Evolutionary conservation across 2,329 filamentous ascomycete species (phyloP).

Genomic region (Colletotrichum ledebouriae): DNA sequence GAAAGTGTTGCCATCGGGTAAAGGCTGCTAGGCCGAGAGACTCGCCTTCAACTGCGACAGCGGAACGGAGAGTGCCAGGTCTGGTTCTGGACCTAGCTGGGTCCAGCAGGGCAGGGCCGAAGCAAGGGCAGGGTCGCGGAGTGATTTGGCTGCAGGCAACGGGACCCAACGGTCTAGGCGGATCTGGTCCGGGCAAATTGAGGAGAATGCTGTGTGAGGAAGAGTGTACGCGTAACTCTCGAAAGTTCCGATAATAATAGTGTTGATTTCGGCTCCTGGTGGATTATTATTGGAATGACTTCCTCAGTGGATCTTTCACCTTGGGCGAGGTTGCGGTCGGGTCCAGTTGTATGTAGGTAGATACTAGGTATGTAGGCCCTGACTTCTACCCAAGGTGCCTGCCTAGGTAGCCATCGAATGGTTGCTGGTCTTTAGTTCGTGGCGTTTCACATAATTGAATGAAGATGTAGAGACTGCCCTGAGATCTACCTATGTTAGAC

Average conservation of each 20-base stretch:
- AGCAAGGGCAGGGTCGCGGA: slow-evolving; percentile 27
- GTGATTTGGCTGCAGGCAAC: slow-evolving; percentile 1
- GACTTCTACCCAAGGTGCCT: no score
- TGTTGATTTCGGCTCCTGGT: slow-evolving; percentile 2
- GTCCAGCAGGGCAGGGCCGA: slow-evolving; percentile 12
- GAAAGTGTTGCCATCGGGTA: slow-evolving; percentile 21
- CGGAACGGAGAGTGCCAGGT: slow-evolving; percentile 27
- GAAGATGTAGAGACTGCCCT: no score
- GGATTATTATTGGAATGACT: slow-evolving; percentile 7
- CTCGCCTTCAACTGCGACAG: slow-evolving; percentile 18
- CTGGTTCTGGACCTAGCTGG: not conserved
- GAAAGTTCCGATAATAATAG: slow-evolving; percentile 6
- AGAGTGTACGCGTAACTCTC: slow-evolving; percentile 5
- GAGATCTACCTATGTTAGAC: no score
- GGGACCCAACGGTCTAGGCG: not conserved
- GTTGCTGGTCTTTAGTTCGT: no score
- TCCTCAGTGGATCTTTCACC: no score
- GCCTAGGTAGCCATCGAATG: no score
- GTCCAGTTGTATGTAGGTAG: no score
- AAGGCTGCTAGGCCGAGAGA: slow-evolving; percentile 23
- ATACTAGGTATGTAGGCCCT: no score
- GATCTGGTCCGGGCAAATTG: slow-evolving; percentile 5
- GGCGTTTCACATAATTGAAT: no score
- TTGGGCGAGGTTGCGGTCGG: no score
- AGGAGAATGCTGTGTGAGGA: slow-evolving; percentile 5